These are phyloP conservation scores for Fistulinella prunicolor DNA, from an alignment of 768 basidiomycete genomes.

Conservation along the genomic window DNA sequence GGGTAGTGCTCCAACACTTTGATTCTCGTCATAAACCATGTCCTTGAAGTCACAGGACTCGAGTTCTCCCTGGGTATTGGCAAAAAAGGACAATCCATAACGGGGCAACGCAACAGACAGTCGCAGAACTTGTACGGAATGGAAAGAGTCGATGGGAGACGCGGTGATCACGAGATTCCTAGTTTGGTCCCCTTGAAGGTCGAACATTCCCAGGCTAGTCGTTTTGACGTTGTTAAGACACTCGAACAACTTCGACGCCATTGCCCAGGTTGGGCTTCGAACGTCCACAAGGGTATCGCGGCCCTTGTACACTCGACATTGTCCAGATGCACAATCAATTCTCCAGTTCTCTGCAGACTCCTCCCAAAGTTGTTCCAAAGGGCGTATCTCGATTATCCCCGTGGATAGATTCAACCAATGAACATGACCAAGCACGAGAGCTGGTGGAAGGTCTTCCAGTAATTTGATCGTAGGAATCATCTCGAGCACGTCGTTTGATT, in stretches of 20 bases:
- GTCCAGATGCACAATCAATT: neutral
- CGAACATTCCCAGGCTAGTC: neutral
- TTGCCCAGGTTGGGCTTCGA: neutral
- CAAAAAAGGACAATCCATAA: slow-evolving; percentile 36
- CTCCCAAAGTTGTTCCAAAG: neutral
- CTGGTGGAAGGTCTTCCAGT: slow-evolving; percentile 2
- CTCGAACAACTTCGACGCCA: slow-evolving; percentile 1
- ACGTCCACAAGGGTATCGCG: neutral
- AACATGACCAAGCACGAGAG: slow-evolving; percentile 11
- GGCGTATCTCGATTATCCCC: slow-evolving; percentile 17
- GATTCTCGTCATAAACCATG: slow-evolving; percentile 37
- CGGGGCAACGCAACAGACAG: slow-evolving; percentile 32
- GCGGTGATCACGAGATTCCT: slow-evolving; percentile 19
- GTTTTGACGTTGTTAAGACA: neutral
- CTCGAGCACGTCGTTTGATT: neutral
- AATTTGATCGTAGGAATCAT: neutral
- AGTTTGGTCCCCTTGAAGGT: no score
- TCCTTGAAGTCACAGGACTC: slow-evolving; percentile 35
- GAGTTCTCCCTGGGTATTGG: slow-evolving; percentile 25
- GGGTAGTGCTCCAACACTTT: slow-evolving; percentile 39
- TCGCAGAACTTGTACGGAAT: neutral
- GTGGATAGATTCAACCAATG: slow-evolving; percentile 27
- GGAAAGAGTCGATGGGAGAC: neutral
- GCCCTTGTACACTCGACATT: neutral
- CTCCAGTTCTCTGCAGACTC: neutral